Evolutionary conservation across 345 rosid genomes (phyloP), one percentile per base, ranked within the genome.

Genomic region (Eucalyptus curtisii): DNA sequence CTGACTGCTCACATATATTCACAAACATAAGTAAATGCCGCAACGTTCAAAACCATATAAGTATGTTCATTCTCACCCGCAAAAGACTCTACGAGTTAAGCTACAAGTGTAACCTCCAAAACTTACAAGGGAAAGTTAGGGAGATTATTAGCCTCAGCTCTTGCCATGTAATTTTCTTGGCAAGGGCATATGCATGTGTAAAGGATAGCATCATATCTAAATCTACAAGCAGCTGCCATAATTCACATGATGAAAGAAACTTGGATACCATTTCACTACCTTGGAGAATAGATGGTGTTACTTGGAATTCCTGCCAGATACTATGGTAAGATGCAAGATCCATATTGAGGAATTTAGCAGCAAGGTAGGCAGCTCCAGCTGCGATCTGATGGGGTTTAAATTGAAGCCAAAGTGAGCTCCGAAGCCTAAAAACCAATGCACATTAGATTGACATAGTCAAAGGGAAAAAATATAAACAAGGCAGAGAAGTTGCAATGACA

Each of bases 391-490:
- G 94, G 66, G 98, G 97, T 88, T 94, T 94, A 91, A 95, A 96
- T 90, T 94, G 98, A 89, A 96, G 96, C 98, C 98, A 96, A 81
- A 95, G 89, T n/a, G 98, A 95, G 92, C 95, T 95, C 89, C 97
- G 93, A 49, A 96, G 97, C 95, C 98, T 96, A 71, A 91, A 95
- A 91, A 90, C 91, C 55, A 89, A 64, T 91, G 86, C 24, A 86
- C 15, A 30, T 48, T 22, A 49, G 42, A 52, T 80, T 57, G 85
- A 37, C n/a, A 86, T 8, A 12, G 47, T 14, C 47, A 5, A 86
- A 86, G 48, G n/a, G 31, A 47, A 57, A 19, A 49, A 44, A 44
- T 33, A 17, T 31, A 49, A 53, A 50, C 45, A 53, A 50, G 12
- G 22, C 66, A 86, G 68, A 49, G 55, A 86, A 86, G 64, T 86